Base-by-base conservation (phyloP, 2,329 filamentous ascomycete species). In the Colletotrichum lini region DNA sequence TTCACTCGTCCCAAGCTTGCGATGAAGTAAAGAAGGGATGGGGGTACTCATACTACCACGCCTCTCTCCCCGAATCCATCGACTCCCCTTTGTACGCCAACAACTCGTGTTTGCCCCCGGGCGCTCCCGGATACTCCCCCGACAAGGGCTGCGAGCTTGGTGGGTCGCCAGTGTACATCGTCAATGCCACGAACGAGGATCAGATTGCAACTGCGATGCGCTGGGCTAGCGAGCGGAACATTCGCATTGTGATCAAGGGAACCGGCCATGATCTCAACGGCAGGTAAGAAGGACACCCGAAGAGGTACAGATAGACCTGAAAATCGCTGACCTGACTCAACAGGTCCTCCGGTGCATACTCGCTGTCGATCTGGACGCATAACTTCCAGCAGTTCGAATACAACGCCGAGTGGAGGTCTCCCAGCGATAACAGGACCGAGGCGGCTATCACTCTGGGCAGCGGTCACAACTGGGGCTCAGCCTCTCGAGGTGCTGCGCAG, bases 211-310 rank as follows among this genome's bases (percentile, higher is more conserved):
- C 67, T 54, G 67, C 62, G 26, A 70, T 66, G 54, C 50, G 62
- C 30, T 70, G 67, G 67, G 67, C 67, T 21, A 66, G 67, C 67
- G 35, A 80, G 35, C 75, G 79, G 6, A 86, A 87, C 74, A 79
- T 88, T 63, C 85, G 86, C 3, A 77, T 88, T 30, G 82, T 88
- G 52, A 80, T 89, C 62, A 83, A 83, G 67, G 86, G 88, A 77
- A 89, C 86, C 0, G 87, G 86, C 21, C 87, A 89, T 73, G 86
- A 88, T 72, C 86, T 84, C 72, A 81, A 86, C 42, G 91, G 90
- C 50, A 87, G 88, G 52, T 90, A 87, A 0, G 90, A 77, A 26
- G 3, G 82, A 81, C 2, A 73, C 8, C 26, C 4, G 26, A 26
- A 4, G 9, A 23, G 0, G 5, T 15, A 3, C 23, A 12, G 26